Evolutionary conservation across 371 early-diverging fungal genomes (phyloP).

Genomic region (Capillidium heterosporum): DNA sequence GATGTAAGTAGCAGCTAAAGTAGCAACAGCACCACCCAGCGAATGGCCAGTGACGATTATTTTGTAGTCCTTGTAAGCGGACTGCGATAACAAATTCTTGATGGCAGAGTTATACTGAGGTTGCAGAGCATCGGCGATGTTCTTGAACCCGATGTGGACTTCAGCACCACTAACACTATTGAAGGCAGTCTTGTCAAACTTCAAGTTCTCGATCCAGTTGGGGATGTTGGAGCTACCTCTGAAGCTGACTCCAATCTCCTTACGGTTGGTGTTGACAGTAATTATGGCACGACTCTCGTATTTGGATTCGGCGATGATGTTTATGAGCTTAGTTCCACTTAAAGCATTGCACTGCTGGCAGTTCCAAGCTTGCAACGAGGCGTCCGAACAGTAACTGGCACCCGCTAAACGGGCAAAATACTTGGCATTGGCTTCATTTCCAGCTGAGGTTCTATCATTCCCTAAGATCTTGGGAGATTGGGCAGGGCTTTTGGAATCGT

Average conservation of each 20-base stretch:
- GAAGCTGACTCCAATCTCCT: neutral
- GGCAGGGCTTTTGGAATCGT: no score
- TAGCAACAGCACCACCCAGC: conserved; percentile 6
- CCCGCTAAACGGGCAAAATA: neutral
- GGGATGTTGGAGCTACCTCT: neutral
- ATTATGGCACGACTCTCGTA: neutral
- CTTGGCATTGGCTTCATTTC: neutral
- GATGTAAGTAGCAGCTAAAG: neutral
- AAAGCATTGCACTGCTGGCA: neutral
- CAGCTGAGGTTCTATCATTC: neutral
- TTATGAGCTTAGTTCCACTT: neutral
- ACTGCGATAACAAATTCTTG: neutral
- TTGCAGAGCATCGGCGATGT: neutral
- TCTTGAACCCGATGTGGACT: conserved; percentile 2
- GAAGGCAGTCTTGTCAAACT: neutral
- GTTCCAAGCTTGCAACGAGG: neutral
- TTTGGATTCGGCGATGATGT: no score
- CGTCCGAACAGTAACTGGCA: neutral
- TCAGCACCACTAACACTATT: neutral
- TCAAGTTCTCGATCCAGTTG: neutral
- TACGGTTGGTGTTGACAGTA: neutral
- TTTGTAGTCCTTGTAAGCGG: conserved; percentile 3
- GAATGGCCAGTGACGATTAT: conserved; percentile 8
- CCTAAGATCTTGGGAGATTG: neutral
- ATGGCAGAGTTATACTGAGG: neutral